Conservation (phyloP, 257 asterid species). For the Henckelia pumila region DNA sequence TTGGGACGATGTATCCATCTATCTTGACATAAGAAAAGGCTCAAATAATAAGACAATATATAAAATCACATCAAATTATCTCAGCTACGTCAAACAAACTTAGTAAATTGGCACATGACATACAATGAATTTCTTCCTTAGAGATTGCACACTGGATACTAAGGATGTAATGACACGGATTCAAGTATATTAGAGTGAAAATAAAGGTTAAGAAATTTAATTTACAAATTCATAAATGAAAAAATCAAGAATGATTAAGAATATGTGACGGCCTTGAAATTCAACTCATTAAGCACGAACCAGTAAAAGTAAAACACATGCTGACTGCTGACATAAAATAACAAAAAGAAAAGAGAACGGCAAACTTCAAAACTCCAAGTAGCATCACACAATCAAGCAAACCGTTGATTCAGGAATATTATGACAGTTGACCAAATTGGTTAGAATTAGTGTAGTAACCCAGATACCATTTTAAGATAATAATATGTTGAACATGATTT, state of each 20-base stretch:
- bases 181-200: neutral
- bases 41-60: constrained; percentile 24
- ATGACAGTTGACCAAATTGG: neutral
- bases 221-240: neutral
- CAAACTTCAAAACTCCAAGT: constrained; percentile 17
- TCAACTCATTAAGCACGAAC: constrained; percentile 8
- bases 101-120: constrained; percentile 13
- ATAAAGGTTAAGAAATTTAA: constrained; percentile 12
- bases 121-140: neutral
- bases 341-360: constrained; percentile 1
- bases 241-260: constrained; percentile 6
- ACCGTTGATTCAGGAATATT: constrained; percentile 12
- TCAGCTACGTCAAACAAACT: constrained; percentile 17
- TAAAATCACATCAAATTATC: constrained; percentile 20
- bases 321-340: constrained; percentile 14
- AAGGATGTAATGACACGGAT: neutral
- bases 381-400: constrained; percentile 3
- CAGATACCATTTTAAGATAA: too few species aligned
- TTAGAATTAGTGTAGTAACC: neutral
- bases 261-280: neutral
- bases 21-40: constrained; percentile 60
- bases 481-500: too few species aligned
- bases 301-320: constrained; percentile 8
- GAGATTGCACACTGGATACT: constrained; percentile 15
- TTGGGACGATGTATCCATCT: constrained; percentile 98